Percentiles rank a stretch among this genome's conserved stretches.
Conservation (phyloP, 1,139 yeast species). For the Zygoascus meyerae region DNA sequence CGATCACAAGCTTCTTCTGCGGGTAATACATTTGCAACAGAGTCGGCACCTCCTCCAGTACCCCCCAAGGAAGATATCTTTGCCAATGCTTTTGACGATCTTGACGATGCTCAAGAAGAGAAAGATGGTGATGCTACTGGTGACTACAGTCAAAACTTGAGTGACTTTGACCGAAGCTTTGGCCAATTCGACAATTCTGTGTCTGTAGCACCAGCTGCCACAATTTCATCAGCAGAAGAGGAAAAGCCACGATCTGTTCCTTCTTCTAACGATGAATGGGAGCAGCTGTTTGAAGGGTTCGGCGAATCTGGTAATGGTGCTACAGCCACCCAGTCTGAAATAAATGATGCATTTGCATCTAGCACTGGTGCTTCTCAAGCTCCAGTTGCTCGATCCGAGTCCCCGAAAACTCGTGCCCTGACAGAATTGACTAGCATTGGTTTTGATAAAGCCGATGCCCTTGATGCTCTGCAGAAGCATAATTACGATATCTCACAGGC, state of each 20-base stretch:
- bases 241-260: slow-evolving; percentile 10
- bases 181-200: slow-evolving; percentile 40
- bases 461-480: slow-evolving; percentile 60
- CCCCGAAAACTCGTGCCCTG: slow-evolving; percentile 37
- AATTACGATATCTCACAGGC: slow-evolving; percentile 80
- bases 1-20: slow-evolving; percentile 8
- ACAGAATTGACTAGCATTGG: slow-evolving; percentile 90
- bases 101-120: slow-evolving; percentile 26
- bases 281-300: slow-evolving; percentile 85
- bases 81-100: slow-evolving; percentile 25
- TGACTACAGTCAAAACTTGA: slow-evolving; percentile 11
- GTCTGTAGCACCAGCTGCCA: slow-evolving; percentile 29
- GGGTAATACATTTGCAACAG: background rate
- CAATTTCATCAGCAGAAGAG: slow-evolving; percentile 1
- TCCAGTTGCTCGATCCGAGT: slow-evolving; percentile 12
- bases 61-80: slow-evolving; percentile 21
- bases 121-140: slow-evolving; percentile 12
- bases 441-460: slow-evolving; percentile 59
- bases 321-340: slow-evolving; percentile 17
- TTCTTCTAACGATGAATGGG: slow-evolving; percentile 69
- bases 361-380: slow-evolving; percentile 13
- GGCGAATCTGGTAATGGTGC: slow-evolving; percentile 37
- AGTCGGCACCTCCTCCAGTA: slow-evolving; percentile 13
- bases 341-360: slow-evolving; percentile 24
- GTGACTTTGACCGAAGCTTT: slow-evolving; percentile 19